Conservation (phyloP, 306 rosid species). For the Citrullus colocynthis region DNA sequence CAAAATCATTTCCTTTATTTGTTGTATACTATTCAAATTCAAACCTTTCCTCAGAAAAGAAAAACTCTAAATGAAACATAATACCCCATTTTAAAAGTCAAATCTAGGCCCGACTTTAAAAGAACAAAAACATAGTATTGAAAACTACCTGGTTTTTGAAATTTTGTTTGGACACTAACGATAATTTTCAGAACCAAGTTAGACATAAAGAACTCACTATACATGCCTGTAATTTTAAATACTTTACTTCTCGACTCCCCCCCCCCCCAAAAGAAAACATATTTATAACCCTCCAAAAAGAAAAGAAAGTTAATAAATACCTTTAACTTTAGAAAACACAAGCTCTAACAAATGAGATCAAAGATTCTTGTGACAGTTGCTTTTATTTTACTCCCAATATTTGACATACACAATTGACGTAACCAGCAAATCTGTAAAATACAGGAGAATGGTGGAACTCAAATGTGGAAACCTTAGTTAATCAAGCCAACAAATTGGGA, state of each 20-base stretch:
- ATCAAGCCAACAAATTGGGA: conserved; percentile 17
- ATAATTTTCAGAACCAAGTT: not conserved
- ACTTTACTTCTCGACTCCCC: not conserved
- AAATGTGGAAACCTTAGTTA: conserved; percentile 16
- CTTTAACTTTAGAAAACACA: not conserved
- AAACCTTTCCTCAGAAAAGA: not conserved
- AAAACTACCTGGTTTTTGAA: not conserved
- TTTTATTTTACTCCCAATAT: not conserved
- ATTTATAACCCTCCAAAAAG: too few relatives aligned
- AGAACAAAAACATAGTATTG: not conserved
- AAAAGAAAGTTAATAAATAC: not conserved
- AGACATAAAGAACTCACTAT: not conserved
- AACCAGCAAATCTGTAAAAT: not conserved
- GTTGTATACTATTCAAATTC: not conserved
- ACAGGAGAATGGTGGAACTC: conserved; percentile 30
- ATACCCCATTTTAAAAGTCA: not conserved
- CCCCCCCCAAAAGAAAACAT: too few relatives aligned
- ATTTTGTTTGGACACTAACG: not conserved
- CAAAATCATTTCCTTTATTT: not conserved
- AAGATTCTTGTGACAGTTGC: not conserved
- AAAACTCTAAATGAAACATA: not conserved
- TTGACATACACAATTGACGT: not conserved
- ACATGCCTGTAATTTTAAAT: not conserved
- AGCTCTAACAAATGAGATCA: not conserved
- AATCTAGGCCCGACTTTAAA: not conserved